These are phyloP conservation scores for Orbilia quercus DNA, from an alignment of 2,329 filamentous ascomycete genomes.

Conservation along the genomic window DNA sequence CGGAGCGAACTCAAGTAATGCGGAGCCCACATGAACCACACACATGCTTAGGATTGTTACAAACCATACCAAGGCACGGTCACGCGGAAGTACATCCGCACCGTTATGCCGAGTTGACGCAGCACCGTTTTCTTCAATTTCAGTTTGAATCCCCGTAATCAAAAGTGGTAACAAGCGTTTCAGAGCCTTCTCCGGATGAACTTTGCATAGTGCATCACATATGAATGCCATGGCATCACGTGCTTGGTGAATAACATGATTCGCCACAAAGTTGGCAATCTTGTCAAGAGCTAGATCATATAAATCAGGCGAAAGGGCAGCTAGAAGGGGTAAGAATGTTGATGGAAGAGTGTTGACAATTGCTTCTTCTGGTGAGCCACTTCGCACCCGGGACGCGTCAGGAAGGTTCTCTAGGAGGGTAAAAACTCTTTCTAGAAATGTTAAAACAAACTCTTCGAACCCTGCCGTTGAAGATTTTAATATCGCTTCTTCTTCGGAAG, in stretches of 20 bases:
- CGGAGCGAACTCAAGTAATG: slow-evolving; percentile 87
- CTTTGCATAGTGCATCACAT: slow-evolving; percentile 93
- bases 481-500: slow-evolving; percentile 87
- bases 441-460: slow-evolving; percentile 90
- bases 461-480: slow-evolving; percentile 93
- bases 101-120: slow-evolving; percentile 94
- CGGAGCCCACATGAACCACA: slow-evolving; percentile 91
- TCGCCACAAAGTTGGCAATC: slow-evolving; percentile 87
- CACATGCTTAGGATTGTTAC: slow-evolving; percentile 98
- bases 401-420: slow-evolving; percentile 94
- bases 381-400: slow-evolving; percentile 85
- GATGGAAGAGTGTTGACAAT: slow-evolving; percentile 95
- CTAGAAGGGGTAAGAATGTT: slow-evolving; percentile 88
- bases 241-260: slow-evolving; percentile 96
- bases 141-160: slow-evolving; percentile 89
- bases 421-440: slow-evolving; percentile 92
- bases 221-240: slow-evolving; percentile 99
- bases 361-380: slow-evolving; percentile 93
- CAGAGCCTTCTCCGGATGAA: slow-evolving; percentile 90
- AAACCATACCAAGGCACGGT: slow-evolving; percentile 94
- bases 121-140: slow-evolving; percentile 96
- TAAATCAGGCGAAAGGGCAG: slow-evolving; percentile 88
- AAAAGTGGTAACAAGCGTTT: slow-evolving; percentile 91
- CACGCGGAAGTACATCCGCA: slow-evolving; percentile 89
- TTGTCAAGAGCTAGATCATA: slow-evolving; percentile 94